Base-by-base conservation (phyloP, 495 filamentous ascomycete genomes). In the Bathelium albidoporum region DNA sequence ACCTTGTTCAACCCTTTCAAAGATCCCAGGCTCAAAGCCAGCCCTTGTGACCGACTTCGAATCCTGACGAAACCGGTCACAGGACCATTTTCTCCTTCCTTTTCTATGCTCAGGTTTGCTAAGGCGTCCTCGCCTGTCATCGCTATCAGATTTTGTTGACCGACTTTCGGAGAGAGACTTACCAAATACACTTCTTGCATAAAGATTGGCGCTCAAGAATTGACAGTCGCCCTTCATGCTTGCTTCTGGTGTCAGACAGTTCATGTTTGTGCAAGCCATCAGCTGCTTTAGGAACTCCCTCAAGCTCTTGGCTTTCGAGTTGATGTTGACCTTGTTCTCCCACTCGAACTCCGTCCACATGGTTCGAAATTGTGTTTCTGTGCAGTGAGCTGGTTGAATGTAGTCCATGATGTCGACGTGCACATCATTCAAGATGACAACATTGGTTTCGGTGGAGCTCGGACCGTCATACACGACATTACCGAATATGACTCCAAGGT, bases 301-400 rank as follows among this genome's bases (percentile, higher is more conserved):
- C 60, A 99, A 80, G 32, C 80, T 87, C 82, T 95, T 95, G 67
- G 90, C 91, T 80, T 97, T 96, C 67, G 89, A 91, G 75, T 95
- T 96, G 78, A 97, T 97, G 78, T 97, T 97, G 71, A 99, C 94
- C 83, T 99, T 99, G 80, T 99, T 99, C 81, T 99, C 95, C 95
- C 95, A 99, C 75, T 99, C 95, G 66, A 99, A 99, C 71, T 99
- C 95, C 34, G 95, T 97, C 95, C 95, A 99, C 95, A 99, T 99
- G 26, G 91, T 95, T 39, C 95, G 84, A 86, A 99, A 99, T 72
- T 97, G 91, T 36, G 93, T 97, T 80, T 99, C 95, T 16, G 89
- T 92, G 80, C 95, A 99, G 45, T 90, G 82, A 14, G 94, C 95
- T 9, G 95, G 95, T 70, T 97, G 92, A 69, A 99, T 99, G 77